Evolutionary conservation across 1,139 yeast species (phyloP).

Genomic region (Geotrichum europaeum): DNA sequence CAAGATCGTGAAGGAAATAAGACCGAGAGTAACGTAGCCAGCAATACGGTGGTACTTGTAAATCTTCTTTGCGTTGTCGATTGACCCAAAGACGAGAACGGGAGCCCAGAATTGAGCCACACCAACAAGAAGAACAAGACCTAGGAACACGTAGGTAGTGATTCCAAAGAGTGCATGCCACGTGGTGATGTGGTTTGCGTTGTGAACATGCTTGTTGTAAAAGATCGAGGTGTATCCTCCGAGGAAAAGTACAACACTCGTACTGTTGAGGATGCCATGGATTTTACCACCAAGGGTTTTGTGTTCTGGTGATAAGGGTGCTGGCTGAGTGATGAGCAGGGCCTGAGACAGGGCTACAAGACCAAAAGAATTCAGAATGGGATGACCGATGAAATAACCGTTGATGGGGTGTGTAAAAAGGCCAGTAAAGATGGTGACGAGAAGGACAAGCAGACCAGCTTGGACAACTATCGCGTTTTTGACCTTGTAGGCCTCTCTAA

Average conservation of each 20-base stretch:
- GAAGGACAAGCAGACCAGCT: constrained; percentile 19
- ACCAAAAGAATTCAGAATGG: constrained; percentile 25
- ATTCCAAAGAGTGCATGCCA: constrained; percentile 31
- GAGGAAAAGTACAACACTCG: constrained; percentile 21
- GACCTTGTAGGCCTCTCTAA: not conserved
- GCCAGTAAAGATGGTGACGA: constrained; percentile 17
- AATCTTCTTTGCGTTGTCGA: constrained; percentile 25
- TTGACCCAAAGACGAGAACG: constrained; percentile 26
- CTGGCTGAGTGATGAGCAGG: constrained; percentile 26
- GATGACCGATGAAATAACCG: constrained; percentile 25
- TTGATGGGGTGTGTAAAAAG: constrained; percentile 21
- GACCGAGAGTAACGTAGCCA: constrained; percentile 26
- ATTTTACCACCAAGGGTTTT: constrained; percentile 26
- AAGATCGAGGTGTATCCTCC: constrained; percentile 25
- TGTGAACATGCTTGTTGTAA: constrained; percentile 27
- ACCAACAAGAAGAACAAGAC: constrained; percentile 25
- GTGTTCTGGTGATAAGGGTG: constrained; percentile 23
- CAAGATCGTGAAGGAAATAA: constrained; percentile 23
- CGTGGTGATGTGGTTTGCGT: constrained; percentile 28
- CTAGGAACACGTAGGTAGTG: constrained; percentile 22
- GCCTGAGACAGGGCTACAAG: constrained; percentile 23
- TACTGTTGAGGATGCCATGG: constrained; percentile 29
- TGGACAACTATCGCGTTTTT: constrained; percentile 19
- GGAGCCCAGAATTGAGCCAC: constrained; percentile 29
- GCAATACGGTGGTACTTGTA: constrained; percentile 31